These are phyloP conservation scores for Exophiala viscosa DNA, from an alignment of 2,329 filamentous ascomycete genomes.

Conservation along the genomic window DNA sequence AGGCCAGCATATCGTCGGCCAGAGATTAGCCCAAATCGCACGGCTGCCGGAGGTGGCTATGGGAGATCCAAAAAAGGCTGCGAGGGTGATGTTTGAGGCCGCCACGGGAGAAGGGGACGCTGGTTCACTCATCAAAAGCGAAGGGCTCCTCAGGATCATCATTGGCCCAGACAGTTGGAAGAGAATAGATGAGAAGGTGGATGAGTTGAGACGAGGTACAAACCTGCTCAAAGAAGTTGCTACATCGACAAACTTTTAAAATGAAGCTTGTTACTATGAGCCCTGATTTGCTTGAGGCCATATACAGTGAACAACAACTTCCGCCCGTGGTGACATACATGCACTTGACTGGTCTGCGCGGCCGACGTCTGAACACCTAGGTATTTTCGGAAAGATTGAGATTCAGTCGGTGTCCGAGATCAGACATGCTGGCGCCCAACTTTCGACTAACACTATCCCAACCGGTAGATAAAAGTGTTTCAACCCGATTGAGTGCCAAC, in stretches of 20 bases:
- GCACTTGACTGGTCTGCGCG: too few species aligned
- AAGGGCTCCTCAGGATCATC: conserved; percentile 32
- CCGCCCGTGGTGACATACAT: background rate
- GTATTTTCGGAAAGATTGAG: too few species aligned
- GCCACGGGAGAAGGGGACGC: conserved; percentile 34
- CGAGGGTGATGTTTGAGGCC: conserved; percentile 39
- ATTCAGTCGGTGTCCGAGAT: too few species aligned
- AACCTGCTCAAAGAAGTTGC: conserved; percentile 15
- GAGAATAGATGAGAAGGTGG: conserved; percentile 26
- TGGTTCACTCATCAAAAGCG: conserved; percentile 34
- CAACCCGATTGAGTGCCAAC: too few species aligned
- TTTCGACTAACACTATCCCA: background rate
- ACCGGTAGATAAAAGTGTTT: background rate
- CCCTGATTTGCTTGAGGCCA: too few species aligned
- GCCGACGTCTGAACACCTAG: too few species aligned
- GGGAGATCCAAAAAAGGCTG: conserved; percentile 37
- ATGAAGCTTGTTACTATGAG: too few species aligned
- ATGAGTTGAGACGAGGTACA: conserved; percentile 15
- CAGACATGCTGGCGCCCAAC: too few species aligned
- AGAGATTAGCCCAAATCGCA: conserved; percentile 6
- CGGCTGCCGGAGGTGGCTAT: conserved; percentile 10
- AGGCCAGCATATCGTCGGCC: conserved; percentile 13
- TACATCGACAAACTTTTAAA: conserved; percentile 19
- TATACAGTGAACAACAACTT: background rate
- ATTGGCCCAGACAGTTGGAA: conserved; percentile 38